Conservation (phyloP, 352 stramenopile genomes). For the Pelagophyceae sp. region DNA sequence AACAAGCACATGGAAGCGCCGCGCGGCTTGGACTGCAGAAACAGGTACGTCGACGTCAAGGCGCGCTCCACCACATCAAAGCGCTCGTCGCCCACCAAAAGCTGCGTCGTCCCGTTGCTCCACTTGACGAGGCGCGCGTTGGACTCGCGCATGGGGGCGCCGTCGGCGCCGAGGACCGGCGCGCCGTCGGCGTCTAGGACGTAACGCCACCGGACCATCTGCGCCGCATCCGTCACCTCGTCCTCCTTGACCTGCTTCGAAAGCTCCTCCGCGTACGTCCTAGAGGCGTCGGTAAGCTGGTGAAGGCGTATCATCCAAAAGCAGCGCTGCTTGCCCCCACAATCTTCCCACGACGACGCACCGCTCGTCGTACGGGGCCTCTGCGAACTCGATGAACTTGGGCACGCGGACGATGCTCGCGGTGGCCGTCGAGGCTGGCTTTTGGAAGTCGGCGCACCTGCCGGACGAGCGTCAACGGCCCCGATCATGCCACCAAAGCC, state of each 20-base stretch:
- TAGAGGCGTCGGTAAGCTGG: no score
- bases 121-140: slow-evolving; percentile 29
- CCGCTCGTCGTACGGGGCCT: background rate
- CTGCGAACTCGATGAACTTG: background rate
- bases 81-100: slow-evolving; percentile 25
- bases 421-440: background rate
- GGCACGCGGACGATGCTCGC: background rate
- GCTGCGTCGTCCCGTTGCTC: slow-evolving; percentile 27
- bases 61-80: slow-evolving; percentile 19
- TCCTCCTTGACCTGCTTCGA: slow-evolving; percentile 15
- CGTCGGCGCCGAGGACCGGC: background rate
- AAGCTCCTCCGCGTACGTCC: background rate
- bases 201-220: background rate
- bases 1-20: background rate
- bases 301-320: no score
- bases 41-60: background rate
- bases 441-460: background rate
- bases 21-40: background rate
- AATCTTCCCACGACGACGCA: no score
- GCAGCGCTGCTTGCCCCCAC: no score
- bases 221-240: background rate
- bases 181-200: background rate
- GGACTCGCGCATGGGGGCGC: background rate
- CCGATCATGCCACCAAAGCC: no score
- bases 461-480: no score